Percentiles rank a stretch among this genome's conserved stretches.
phyloP scores from a whole-genome alignment of 208 protist genomes.

The Blechomonas ayalai region DNA sequence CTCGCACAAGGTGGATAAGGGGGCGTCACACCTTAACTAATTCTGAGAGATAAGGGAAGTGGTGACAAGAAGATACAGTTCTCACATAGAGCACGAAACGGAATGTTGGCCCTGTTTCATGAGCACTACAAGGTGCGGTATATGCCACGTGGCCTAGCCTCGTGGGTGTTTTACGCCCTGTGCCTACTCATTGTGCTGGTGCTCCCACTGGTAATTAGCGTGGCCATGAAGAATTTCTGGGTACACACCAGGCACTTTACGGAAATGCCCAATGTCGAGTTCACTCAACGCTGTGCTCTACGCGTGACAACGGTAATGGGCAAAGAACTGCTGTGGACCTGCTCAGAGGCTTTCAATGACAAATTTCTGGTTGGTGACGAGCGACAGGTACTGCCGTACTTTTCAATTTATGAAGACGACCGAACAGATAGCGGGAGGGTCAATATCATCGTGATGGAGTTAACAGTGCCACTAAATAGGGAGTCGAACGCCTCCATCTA shows the following conservation, averaged over 20 bases:
- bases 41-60: neutral
- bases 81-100: too few relatives aligned
- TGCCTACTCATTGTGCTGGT: constrained; percentile 49
- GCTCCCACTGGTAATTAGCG: constrained; percentile 47
- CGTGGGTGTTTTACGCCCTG: constrained; percentile 56
- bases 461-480: constrained; percentile 58
- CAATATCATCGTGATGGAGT: constrained; percentile 31
- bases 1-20: too few relatives aligned
- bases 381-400: constrained; percentile 38
- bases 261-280: constrained; percentile 32
- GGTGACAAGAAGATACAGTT: neutral
- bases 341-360: constrained; percentile 51
- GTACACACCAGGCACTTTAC: constrained; percentile 41
- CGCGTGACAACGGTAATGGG: constrained; percentile 47
- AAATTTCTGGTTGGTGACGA: constrained; percentile 22
- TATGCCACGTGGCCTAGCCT: constrained; percentile 32
- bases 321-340: constrained; percentile 71
- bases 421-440: constrained; percentile 24
- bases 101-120: constrained; percentile 38
- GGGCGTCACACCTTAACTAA: too few relatives aligned
- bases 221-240: constrained; percentile 79
- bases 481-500: constrained; percentile 14
- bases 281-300: constrained; percentile 52
- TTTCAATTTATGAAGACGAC: constrained; percentile 50
- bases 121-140: constrained; percentile 74